Base-by-base conservation (phyloP, 106 monocot species). In the Ottelia alismoides region DNA sequence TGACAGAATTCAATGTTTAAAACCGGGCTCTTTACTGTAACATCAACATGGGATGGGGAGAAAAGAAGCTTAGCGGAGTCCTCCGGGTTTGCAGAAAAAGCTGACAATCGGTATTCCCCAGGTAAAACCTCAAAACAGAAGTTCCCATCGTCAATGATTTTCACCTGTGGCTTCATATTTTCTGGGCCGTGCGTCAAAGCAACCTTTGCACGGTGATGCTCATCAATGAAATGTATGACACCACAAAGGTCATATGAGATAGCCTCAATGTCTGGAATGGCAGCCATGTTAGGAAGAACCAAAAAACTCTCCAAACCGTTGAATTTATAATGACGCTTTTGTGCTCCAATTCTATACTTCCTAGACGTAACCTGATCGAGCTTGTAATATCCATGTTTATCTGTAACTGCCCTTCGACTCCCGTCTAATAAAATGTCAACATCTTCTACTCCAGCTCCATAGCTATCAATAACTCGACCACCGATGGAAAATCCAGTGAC, bases 401-500 rank as follows among this genome's bases (percentile, higher is more conserved):
- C 85, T 56, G 90, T 90, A 31, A 59, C 49, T 21, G 75, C 67
- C 75, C 67, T 82, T 24, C 69, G 45, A 51, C 82, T 74, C 17
- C 82, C 85, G 48, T 98, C 98, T 30, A 98, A 78, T 51, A 70
- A 65, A 51, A 98, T 76, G 69, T 71, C 77, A 6, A 74, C 89
- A 53, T 68, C 65, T 51, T 65, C 77, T 7, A 98, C 75, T 31
- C 98, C 98, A 72, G 21, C 47, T 65, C 85, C 90, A 66, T 67
- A 54, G 25, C 27, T 65, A 73, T 90, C 85, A 58, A 90, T 44
- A 60, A 90, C 85, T 77, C 85, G 98, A 18, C 98, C 98, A 16
- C 89, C 85, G 66, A 98, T 69, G 51, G 98, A 98, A 79, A 98
- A 98, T 60, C 98, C 98, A 66, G 98, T 98, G 26, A 98, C 96